Evolutionary conservation across 352 stramenopile genomes (phyloP).

Genomic region (Peronospora belbahrii): DNA sequence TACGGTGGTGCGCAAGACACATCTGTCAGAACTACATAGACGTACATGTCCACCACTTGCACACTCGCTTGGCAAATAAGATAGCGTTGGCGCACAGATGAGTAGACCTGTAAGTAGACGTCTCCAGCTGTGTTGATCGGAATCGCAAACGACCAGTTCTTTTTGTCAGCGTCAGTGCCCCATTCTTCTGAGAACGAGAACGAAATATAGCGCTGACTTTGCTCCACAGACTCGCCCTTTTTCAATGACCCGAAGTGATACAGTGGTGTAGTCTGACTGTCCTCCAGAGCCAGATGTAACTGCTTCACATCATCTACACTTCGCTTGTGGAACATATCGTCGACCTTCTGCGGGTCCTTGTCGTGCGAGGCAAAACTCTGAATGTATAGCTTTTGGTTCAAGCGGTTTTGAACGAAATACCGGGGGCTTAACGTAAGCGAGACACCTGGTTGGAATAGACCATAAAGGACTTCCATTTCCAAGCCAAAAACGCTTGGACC

Average conservation of each 20-base stretch:
- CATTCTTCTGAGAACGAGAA: conserved; percentile 71
- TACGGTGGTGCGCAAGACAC: conserved; percentile 74
- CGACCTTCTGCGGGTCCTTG: conserved; percentile 48
- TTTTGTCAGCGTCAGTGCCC: conserved; percentile 34
- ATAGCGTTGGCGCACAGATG: conserved; percentile 53
- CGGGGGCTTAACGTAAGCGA: conserved; percentile 71
- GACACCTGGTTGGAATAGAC: conserved; percentile 67
- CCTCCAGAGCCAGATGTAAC: conserved; percentile 38
- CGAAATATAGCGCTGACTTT: conserved; percentile 70
- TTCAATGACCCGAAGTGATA: conserved; percentile 76
- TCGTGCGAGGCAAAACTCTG: conserved; percentile 65
- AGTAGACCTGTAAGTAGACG: conserved; percentile 77
- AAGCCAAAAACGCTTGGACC: conserved; percentile 68
- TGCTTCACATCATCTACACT: conserved; percentile 51
- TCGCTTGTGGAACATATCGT: conserved; percentile 69
- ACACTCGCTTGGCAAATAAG: conserved; percentile 81
- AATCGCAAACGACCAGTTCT: conserved; percentile 76
- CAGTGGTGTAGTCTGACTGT: conserved; percentile 57
- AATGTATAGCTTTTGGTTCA: conserved; percentile 72
- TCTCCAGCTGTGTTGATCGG: conserved; percentile 72
- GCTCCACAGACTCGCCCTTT: conserved; percentile 47
- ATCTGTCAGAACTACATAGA: conserved; percentile 82
- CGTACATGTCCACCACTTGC: conserved; percentile 84
- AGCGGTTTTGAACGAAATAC: conserved; percentile 78
- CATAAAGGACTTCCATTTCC: conserved; percentile 77